phyloP scores from a whole-genome alignment of 2,329 filamentous ascomycete species.

The Phyllosticta capitalensis region DNA sequence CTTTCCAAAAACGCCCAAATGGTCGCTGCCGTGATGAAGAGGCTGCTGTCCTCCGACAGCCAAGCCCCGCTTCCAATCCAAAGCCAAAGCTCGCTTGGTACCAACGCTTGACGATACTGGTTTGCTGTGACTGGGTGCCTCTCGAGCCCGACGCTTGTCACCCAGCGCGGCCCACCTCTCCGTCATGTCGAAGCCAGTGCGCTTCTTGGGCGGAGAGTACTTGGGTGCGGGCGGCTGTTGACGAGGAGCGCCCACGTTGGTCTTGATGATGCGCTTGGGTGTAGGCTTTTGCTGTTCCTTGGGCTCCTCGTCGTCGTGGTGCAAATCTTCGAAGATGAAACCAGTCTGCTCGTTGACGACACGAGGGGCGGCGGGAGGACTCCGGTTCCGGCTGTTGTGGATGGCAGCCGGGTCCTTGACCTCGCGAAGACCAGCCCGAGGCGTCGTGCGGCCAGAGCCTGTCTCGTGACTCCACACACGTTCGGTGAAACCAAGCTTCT shows the following conservation, averaged over 20 bases:
- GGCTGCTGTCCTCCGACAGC: constrained; percentile 5
- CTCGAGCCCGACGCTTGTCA: constrained; percentile 64
- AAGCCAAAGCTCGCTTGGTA: constrained; percentile 30
- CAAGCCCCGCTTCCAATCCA: constrained; percentile 24
- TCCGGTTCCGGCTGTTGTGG: constrained; percentile 38
- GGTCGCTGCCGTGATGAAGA: background rate
- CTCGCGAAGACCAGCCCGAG: constrained; percentile 45
- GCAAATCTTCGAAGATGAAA: constrained; percentile 67
- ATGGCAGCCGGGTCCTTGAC: constrained; percentile 43
- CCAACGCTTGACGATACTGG: constrained; percentile 24
- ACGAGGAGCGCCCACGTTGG: constrained; percentile 20
- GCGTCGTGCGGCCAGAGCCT: constrained; percentile 38
- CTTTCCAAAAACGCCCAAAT: background rate
- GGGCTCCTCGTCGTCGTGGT: constrained; percentile 44
- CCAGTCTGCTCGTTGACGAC: constrained; percentile 57
- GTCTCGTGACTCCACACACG: constrained; percentile 28
- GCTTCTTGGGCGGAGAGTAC: constrained; percentile 59
- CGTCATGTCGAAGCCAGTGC: constrained; percentile 32
- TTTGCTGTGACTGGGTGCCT: constrained; percentile 29
- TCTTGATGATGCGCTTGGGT: background rate
- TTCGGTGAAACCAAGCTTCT: constrained; percentile 21
- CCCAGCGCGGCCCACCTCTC: constrained; percentile 91
- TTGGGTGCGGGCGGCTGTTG: constrained; percentile 27
- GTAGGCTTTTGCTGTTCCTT: constrained; percentile 4
- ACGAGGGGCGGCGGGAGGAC: constrained; percentile 20